phyloP scores from a whole-genome alignment of 441 rosid genomes.

The Theobroma grandiflorum region DNA sequence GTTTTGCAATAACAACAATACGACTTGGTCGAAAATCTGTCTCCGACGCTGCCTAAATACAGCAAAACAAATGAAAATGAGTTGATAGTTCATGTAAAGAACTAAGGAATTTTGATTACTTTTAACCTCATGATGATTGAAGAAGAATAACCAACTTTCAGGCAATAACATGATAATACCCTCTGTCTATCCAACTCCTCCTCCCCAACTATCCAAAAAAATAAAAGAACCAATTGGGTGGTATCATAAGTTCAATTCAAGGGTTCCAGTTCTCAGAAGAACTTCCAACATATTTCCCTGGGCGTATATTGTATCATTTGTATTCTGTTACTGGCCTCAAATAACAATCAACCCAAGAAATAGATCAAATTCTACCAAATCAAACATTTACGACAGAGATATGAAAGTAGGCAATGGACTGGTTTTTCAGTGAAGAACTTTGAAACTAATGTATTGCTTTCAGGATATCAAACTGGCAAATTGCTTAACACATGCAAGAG shows the following conservation, averaged over 20 bases:
- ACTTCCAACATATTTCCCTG: background rate
- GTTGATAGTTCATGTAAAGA: background rate
- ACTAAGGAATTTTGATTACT: background rate
- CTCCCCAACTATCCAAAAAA: background rate
- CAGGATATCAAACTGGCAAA: background rate
- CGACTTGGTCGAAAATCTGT: slow-evolving; percentile 77
- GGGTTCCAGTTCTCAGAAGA: slow-evolving; percentile 4
- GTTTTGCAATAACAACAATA: slow-evolving; percentile 73
- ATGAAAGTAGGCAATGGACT: background rate
- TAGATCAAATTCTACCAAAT: background rate
- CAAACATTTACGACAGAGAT: background rate
- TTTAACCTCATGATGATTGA: background rate
- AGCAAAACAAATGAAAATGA: background rate
- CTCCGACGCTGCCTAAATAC: slow-evolving; percentile 80
- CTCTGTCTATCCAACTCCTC: background rate
- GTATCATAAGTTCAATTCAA: background rate
- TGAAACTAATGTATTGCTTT: background rate
- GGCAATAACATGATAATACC: background rate
- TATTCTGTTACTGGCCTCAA: background rate
- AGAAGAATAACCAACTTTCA: slow-evolving; percentile 1
- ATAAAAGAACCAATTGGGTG: background rate
- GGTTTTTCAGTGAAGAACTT: slow-evolving; percentile 10
- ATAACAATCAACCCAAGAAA: background rate
- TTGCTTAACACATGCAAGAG: background rate
- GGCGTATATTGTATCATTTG: background rate